These are phyloP conservation scores for Verticillium alfalfae DNA, from an alignment of 2,329 filamentous ascomycete species.

Conservation along the genomic window DNA sequence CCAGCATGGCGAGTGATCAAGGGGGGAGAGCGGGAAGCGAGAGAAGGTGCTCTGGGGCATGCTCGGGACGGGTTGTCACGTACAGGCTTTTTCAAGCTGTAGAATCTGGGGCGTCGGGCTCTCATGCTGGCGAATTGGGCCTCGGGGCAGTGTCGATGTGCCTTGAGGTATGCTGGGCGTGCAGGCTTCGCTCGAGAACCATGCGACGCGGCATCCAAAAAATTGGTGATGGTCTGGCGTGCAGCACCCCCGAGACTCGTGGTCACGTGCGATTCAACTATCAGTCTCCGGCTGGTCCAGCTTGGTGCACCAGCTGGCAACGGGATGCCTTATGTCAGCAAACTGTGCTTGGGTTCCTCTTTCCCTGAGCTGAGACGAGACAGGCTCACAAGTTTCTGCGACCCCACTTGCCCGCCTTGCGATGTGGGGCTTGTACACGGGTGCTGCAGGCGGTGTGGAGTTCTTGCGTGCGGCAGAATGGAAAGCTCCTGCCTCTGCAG, in stretches of 20 bases:
- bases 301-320: background rate
- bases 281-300: background rate
- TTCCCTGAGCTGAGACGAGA: background rate
- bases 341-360: too few species aligned
- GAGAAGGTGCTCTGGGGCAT: background rate
- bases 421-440: constrained; percentile 1
- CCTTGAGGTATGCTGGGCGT: background rate
- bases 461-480: constrained; percentile 9
- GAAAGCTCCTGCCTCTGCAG: constrained; percentile 5
- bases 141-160: constrained; percentile 6
- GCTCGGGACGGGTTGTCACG: constrained; percentile 20
- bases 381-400: constrained; percentile 5
- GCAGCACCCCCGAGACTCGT: background rate
- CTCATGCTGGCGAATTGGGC: constrained; percentile 36
- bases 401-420: constrained; percentile 2
- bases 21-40: background rate
- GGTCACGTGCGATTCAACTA: constrained; percentile 1
- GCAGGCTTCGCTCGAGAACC: constrained; percentile 1
- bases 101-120: constrained; percentile 56
- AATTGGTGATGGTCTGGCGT: constrained; percentile 11
- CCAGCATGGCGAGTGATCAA: background rate
- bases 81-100: constrained; percentile 62
- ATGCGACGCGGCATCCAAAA: constrained; percentile 9
- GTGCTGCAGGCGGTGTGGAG: constrained; percentile 9
- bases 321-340: background rate